Evolutionary conservation across 169 alveolate species (phyloP), one percentile per base, ranked within the genome.

Genomic region (Cryptosporidium baileyi): DNA sequence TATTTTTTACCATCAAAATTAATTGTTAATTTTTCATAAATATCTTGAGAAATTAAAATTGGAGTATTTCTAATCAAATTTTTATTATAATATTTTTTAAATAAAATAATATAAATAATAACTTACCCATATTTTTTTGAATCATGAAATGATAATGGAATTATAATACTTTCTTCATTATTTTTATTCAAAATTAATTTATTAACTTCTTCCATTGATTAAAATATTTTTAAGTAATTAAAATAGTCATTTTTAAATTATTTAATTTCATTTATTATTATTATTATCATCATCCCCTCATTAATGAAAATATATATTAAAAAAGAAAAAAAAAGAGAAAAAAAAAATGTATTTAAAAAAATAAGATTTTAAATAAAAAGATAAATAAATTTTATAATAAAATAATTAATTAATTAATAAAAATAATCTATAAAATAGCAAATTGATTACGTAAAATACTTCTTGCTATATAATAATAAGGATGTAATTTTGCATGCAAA

Each of bases 391-490:
- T 43, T 43, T 11, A 43, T 11, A 43, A 15, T 43, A 43, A 43
- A 43, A 11, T 43, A 43, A 0, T 11, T 11, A 15, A 43, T 11
- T 0, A 43, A 43, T 11, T 43, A 11, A 43, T 43, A 43, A 11
- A 43, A 0, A 43, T 11, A 0, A 7, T 30, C 51, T 59, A 74
- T 38, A 74, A 74, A 43, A 57, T 74, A 30, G 85, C 85, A 74
- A 74, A 74, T 36, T 74, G 85, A 38, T 74, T 74, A 5, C 67
- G 51, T 2, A 74, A 7, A 32, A 74, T 74, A 28, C 60, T 60
- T 38, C 85, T 74, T 7, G 85, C 85, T 1, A 74, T 74, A 22
- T 74, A 74, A 59, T 74, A 74, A 57, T 74, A 74, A 22, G 85
- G 85, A 34, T 74, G 85, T 15, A 74, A 54, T 54, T 59, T 74